Conservation (phyloP, 83 land plant genomes). For the Picea abies region DNA sequence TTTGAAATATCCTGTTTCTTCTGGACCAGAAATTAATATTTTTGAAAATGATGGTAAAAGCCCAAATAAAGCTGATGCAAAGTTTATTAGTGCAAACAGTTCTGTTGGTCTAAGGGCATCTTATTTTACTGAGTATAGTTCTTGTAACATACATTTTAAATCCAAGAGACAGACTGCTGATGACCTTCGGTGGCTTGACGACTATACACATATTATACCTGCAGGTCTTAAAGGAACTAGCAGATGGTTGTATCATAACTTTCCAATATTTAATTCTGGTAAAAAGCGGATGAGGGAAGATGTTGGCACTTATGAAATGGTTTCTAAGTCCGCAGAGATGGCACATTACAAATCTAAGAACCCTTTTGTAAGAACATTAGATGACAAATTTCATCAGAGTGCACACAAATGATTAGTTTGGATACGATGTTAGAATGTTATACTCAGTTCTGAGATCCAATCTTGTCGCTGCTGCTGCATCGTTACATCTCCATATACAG, state of each 20-base stretch:
- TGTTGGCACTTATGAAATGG: background rate
- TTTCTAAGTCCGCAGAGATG: background rate
- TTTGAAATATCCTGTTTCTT: constrained; percentile 3
- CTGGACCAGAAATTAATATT: background rate
- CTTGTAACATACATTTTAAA: background rate
- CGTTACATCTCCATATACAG: too few species aligned
- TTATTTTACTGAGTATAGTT: background rate
- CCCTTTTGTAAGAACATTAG: background rate
- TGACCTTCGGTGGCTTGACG: constrained; percentile 1
- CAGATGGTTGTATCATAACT: background rate
- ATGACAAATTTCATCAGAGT: background rate
- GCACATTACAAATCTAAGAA: background rate
- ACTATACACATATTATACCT: constrained; percentile 6
- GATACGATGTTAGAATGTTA: background rate
- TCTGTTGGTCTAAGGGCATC: background rate
- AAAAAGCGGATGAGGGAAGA: constrained; percentile 3
- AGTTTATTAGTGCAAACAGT: background rate
- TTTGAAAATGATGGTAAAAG: background rate
- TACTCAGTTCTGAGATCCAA: background rate
- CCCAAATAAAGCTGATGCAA: background rate
- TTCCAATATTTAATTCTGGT: background rate
- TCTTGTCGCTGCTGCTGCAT: too few species aligned
- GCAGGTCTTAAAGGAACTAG: background rate
- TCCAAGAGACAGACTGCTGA: background rate
- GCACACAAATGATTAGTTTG: background rate